Evolutionary conservation across 306 rosid species (phyloP).

Genomic region (Cajanus cajan): DNA sequence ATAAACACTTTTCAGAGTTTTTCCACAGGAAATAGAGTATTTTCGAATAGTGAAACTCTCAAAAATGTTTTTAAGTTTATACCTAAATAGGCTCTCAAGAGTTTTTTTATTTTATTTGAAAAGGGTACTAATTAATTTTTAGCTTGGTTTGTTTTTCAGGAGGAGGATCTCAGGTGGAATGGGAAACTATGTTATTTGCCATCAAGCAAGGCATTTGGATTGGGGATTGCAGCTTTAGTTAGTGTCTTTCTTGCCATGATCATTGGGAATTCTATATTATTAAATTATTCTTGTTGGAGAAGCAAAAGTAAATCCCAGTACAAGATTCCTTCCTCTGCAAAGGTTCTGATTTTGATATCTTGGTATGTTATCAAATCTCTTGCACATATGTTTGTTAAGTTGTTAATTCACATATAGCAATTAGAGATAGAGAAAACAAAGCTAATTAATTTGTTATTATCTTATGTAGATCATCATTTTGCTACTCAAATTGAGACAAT

Average conservation of each 20-base stretch:
- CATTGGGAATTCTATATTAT: conserved; percentile 45
- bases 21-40: no score
- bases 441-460: not conserved
- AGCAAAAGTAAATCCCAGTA: conserved; percentile 28
- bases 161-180: conserved; percentile 49
- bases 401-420: not conserved
- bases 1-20: no score
- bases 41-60: no score
- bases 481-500: not conserved
- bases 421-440: not conserved
- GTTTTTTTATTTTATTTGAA: no score
- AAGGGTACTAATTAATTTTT: not conserved
- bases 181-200: conserved; percentile 61
- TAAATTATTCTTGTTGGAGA: conserved; percentile 34
- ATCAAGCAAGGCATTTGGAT: conserved; percentile 56
- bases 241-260: conserved; percentile 56
- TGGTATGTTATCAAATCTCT: conserved; percentile 54
- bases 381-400: not conserved
- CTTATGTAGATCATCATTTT: not conserved
- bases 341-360: conserved; percentile 51
- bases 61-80: no score
- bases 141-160: conserved; percentile 34
- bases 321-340: conserved; percentile 35
- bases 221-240: conserved; percentile 63
- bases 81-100: no score